Percentiles rank a stretch among this genome's conserved stretches.
Conservation (phyloP, 1,284 basidiomycete genomes). For the Trametes pubescens region DNA sequence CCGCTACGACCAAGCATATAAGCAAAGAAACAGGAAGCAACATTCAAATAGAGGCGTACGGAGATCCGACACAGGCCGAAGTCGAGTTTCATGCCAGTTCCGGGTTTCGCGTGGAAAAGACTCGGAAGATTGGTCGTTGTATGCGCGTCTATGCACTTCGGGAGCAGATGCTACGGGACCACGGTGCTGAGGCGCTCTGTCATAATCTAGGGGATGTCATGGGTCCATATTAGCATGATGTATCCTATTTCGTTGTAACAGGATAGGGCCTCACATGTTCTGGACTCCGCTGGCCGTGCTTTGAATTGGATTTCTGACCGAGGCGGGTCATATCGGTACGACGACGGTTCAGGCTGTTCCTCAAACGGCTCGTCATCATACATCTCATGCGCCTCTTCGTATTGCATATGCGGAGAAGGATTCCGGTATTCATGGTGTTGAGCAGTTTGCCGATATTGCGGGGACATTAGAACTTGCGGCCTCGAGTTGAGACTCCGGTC, state of each 20-base stretch:
- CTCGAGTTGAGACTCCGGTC: conserved; percentile 26
- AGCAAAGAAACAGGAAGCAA: background rate
- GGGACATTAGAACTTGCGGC: conserved; percentile 3
- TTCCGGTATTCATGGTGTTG: background rate
- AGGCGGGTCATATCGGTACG: background rate
- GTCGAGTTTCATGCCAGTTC: conserved; percentile 55
- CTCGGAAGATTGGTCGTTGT: conserved; percentile 5
- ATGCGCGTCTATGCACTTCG: conserved; percentile 14
- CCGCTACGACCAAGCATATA: conserved; percentile 57
- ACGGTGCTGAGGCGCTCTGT: background rate
- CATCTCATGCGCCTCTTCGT: background rate
- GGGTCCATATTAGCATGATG: background rate
- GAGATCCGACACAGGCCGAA: conserved; percentile 76
- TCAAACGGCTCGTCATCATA: background rate
- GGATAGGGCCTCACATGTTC: background rate
- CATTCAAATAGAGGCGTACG: conserved; percentile 52
- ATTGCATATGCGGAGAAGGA: background rate
- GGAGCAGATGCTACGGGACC: background rate
- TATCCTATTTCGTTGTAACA: background rate
- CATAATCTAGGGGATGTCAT: background rate
- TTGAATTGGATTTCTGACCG: background rate
- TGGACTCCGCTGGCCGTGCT: background rate
- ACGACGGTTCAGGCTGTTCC: background rate
- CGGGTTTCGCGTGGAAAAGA: conserved; percentile 40
- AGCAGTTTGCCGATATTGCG: background rate